Percentiles rank a stretch among this genome's conserved stretches.
Evolutionary conservation across 768 basidiomycete genomes (phyloP).

Genomic region (Naematelia aurantialba): DNA sequence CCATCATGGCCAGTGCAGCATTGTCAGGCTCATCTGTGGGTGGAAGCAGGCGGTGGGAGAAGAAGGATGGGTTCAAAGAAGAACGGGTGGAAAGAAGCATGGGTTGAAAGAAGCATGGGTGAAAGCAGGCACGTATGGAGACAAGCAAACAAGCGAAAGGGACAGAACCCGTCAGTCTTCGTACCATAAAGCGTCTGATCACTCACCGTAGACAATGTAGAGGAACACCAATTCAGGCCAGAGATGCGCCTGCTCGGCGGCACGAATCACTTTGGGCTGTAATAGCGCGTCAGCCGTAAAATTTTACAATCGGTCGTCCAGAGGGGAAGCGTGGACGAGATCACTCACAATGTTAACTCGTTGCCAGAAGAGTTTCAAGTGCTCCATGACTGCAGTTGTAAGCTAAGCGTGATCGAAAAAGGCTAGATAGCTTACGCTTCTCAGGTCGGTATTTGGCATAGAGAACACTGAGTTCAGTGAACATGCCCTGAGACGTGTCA

Average conservation of each 20-base stretch:
- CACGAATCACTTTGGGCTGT: conserved; percentile 90
- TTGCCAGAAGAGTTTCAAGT: conserved; percentile 80
- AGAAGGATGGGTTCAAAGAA: too few species aligned
- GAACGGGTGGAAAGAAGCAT: too few species aligned
- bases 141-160: too few species aligned
- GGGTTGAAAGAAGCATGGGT: too few species aligned
- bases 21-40: conserved; percentile 63
- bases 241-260: conserved; percentile 90
- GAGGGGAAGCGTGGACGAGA: not conserved
- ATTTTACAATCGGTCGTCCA: not conserved
- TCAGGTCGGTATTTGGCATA: conserved; percentile 94
- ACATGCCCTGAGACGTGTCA: conserved; percentile 65
- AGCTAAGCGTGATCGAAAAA: not conserved
- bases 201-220: conserved; percentile 98
- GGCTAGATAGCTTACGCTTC: conserved; percentile 62
- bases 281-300: too few species aligned
- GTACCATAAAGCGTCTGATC: too few species aligned
- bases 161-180: too few species aligned
- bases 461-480: conserved; percentile 86
- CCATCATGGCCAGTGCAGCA: conserved; percentile 97
- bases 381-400: conserved; percentile 79
- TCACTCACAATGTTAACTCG: conserved; percentile 81
- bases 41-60: conserved; percentile 17
- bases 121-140: too few species aligned
- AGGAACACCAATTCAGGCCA: conserved; percentile 99